Percentiles rank a stretch among this genome's conserved stretches.
These are phyloP conservation scores for Annulohypoxylon nitens DNA, from an alignment of 495 filamentous ascomycete genomes.

Conservation along the genomic window DNA sequence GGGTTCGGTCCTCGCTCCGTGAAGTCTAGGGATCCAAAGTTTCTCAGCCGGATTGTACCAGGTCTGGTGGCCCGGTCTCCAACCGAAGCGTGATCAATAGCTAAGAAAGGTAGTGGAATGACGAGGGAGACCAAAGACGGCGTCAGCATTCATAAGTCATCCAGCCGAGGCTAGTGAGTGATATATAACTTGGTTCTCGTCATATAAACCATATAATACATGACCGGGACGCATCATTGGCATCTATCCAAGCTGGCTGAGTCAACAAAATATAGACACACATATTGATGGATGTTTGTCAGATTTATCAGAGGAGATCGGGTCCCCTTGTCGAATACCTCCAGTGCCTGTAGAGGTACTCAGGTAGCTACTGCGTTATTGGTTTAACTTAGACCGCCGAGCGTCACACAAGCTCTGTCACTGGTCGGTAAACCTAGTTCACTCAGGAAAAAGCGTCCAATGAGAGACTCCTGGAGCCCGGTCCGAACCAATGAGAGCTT, in stretches of 20 bases:
- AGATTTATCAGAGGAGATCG: not conserved
- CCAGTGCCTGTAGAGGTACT: not conserved
- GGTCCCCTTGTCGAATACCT: conserved; percentile 19
- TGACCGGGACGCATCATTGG: conserved; percentile 13
- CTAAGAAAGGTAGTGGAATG: conserved; percentile 1
- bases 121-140: conserved; percentile 17
- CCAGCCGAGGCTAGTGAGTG: conserved; percentile 17
- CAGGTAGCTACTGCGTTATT: conserved; percentile 4
- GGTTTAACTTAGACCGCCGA: conserved; percentile 15
- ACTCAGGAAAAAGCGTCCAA: conserved; percentile 10
- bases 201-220: conserved; percentile 26
- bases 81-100: conserved; percentile 33
- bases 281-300: not conserved
- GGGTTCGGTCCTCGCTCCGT: conserved; percentile 39
- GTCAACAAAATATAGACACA: not conserved
- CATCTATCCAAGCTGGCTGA: not conserved
- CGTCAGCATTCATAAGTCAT: conserved; percentile 13
- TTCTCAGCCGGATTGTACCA: conserved; percentile 12
- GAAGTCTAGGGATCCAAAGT: conserved; percentile 36
- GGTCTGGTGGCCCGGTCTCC: conserved; percentile 27
- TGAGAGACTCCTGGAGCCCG: conserved; percentile 23
- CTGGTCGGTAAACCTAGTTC: conserved; percentile 2
- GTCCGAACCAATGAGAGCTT: conserved; percentile 34
- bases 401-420: conserved; percentile 32
- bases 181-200: conserved; percentile 17